Base-by-base conservation (phyloP, 2,329 filamentous ascomycete species). In the Ascochyta clinopodiicola region DNA sequence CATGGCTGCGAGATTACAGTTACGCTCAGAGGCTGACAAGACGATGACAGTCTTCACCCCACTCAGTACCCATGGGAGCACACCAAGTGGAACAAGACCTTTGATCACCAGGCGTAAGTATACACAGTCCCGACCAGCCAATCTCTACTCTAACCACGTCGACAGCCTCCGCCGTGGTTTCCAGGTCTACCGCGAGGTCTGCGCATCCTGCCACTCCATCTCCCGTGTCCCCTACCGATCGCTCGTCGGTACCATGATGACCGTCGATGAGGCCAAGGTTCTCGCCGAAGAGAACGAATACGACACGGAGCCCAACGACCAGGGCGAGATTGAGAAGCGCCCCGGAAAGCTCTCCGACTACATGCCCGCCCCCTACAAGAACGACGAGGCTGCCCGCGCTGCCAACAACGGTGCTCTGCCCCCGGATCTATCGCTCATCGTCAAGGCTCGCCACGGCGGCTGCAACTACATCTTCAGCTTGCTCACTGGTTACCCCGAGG, bases 141-240 rank as follows among this genome's bases (percentile, higher is more conserved):
- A 21, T 22, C 6, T 22, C 19, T 19, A 24, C 22, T 56, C 51
- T 52, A 54, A 56, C 24, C 39, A 34, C 31, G 22, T 7, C 34
- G 31, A 47, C 39, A 96, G 93, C 72, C 92, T 99, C 67, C 95
- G 95, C 79, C 93, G 95, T 83, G 95, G 95, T 81, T 99, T 98
- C 88, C 93, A 96, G 82, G 95, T 99, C 76, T 99, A 99, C 86
- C 92, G 89, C 70, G 95, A 99, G 82, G 95, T 99, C 74, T 99
- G 95, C 86, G 88, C 93, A 60, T 92, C 92, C 71, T 99, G 95
- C 87, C 95, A 99, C 85, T 99, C 95, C 62, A 88, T 99, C 63
- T 88, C 84, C 80, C 91, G 95, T 83, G 87, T 99, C 57, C 94
- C 95, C 57, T 99, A 96, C 86, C 92, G 95, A 79, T 75, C 90